Percentiles rank a stretch among this genome's conserved stretches.
Evolutionary conservation across 1,284 basidiomycete species (phyloP).

Genomic region (Leucoagaricus sp.): DNA sequence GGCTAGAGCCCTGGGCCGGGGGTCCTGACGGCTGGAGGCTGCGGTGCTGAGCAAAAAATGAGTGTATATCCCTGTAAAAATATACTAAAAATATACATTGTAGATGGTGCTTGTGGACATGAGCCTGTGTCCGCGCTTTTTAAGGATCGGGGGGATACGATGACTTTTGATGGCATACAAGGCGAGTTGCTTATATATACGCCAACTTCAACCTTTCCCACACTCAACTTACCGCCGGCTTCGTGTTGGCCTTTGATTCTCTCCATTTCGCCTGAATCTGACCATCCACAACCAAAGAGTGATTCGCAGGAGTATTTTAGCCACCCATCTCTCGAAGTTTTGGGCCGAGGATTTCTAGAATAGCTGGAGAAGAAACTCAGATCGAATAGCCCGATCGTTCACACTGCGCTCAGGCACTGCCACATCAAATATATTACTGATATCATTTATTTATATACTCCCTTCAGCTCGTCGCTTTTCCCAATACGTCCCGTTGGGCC

Average conservation of each 20-base stretch:
- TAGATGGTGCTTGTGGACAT: constrained; percentile 27
- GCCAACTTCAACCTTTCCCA: constrained; percentile 10
- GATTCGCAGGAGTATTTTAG: background rate
- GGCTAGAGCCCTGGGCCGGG: constrained; percentile 36
- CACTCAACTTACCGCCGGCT: constrained; percentile 14
- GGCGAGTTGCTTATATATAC: constrained; percentile 8
- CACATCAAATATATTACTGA: constrained; percentile 10
- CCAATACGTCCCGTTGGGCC: constrained; percentile 79
- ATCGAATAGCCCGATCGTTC: constrained; percentile 14
- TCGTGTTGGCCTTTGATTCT: background rate
- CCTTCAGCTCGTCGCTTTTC: constrained; percentile 22
- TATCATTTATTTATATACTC: constrained; percentile 11
- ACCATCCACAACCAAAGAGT: background rate
- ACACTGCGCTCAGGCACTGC: constrained; percentile 8
- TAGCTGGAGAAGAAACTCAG: background rate
- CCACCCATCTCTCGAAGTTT: background rate
- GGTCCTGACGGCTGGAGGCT: constrained; percentile 55
- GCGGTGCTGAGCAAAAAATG: constrained; percentile 50
- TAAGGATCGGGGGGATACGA: background rate
- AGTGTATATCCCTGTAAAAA: background rate
- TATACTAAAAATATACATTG: constrained; percentile 21
- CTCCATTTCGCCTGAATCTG: background rate
- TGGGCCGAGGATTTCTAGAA: background rate
- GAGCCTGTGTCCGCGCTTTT: constrained; percentile 4
- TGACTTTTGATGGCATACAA: constrained; percentile 9